phyloP scores from a whole-genome alignment of 1,284 basidiomycete species.

The Naganishia sp. region DNA sequence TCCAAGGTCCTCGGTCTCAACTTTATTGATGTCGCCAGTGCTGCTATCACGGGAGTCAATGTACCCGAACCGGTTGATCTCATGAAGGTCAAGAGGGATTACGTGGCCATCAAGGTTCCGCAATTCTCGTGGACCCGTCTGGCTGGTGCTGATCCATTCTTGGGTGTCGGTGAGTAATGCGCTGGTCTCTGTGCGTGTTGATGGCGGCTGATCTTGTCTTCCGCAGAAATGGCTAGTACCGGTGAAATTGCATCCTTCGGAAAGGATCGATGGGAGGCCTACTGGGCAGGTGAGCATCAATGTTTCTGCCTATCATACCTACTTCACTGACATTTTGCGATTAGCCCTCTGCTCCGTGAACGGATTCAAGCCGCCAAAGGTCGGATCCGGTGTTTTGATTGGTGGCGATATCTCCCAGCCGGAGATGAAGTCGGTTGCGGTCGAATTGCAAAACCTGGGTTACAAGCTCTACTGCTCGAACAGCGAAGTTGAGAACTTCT shows the following conservation, averaged over 20 bases:
- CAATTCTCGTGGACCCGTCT: slow-evolving; percentile 99
- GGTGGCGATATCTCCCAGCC: slow-evolving; percentile 82
- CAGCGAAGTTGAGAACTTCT: slow-evolving; percentile 72
- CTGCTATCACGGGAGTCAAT: slow-evolving; percentile 84
- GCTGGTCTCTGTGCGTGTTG: not conserved
- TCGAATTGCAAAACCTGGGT: slow-evolving; percentile 72
- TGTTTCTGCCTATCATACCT: no score
- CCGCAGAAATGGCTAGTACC: slow-evolving; percentile 92
- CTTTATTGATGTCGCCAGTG: slow-evolving; percentile 88
- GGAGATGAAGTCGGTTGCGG: slow-evolving; percentile 77
- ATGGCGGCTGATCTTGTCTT: not conserved
- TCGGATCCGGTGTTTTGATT: slow-evolving; percentile 79
- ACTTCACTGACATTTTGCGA: no score
- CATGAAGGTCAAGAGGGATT: slow-evolving; percentile 87
- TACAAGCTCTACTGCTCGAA: slow-evolving; percentile 93
- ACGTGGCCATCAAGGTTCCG: slow-evolving; percentile 95
- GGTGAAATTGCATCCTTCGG: slow-evolving; percentile 99
- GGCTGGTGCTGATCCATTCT: slow-evolving; percentile 91
- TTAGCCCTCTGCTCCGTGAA: slow-evolving; percentile 68
- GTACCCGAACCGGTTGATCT: slow-evolving; percentile 92
- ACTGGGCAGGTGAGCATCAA: slow-evolving; percentile 67
- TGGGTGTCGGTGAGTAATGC: slow-evolving; percentile 75
- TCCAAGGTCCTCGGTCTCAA: slow-evolving; percentile 96
- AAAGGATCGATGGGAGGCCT: slow-evolving; percentile 90
- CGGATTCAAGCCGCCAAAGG: slow-evolving; percentile 85